Conservation (phyloP, 345 rosid species). For the Aethionema arabicum region DNA sequence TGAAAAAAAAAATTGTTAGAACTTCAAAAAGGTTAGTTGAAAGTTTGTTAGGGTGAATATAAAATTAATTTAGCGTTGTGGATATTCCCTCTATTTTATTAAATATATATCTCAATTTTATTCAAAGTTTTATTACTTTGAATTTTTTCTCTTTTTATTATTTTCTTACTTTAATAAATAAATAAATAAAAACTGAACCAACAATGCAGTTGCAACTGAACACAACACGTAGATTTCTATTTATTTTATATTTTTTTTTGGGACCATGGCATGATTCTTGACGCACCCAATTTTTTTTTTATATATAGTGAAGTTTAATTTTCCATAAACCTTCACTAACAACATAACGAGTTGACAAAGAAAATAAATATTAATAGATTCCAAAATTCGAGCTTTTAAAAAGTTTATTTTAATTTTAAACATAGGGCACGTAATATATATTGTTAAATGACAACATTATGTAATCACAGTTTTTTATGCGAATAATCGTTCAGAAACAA, state of each 20-base stretch:
- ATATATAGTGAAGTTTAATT: too few species aligned
- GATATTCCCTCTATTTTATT: conserved; percentile 29
- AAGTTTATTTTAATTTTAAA: not conserved
- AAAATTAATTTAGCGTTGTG: conserved; percentile 19
- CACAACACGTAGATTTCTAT: conserved; percentile 12
- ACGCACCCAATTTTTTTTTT: not conserved
- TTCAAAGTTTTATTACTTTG: conserved; percentile 15
- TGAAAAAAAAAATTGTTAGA: conserved; percentile 27
- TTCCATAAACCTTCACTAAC: not conserved
- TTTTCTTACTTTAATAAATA: not conserved
- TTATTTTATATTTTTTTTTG: conserved; percentile 18
- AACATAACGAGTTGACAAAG: conserved; percentile 24
- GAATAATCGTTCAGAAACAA: conserved; percentile 9
- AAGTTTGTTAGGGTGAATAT: conserved; percentile 36
- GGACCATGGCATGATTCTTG: conserved; percentile 34
- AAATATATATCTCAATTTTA: conserved; percentile 22
- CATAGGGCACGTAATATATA: not conserved
- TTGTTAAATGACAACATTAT: conserved; percentile 21
- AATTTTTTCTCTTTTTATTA: conserved; percentile 13
- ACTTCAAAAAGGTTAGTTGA: conserved; percentile 33
- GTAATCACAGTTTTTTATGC: conserved; percentile 21
- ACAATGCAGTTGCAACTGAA: conserved; percentile 40
- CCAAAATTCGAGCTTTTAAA: conserved; percentile 21
- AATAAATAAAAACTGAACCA: conserved; percentile 19
- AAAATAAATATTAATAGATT: conserved; percentile 5